Conservation (phyloP, 257 asterid genomes). For the Asclepias syriaca region DNA sequence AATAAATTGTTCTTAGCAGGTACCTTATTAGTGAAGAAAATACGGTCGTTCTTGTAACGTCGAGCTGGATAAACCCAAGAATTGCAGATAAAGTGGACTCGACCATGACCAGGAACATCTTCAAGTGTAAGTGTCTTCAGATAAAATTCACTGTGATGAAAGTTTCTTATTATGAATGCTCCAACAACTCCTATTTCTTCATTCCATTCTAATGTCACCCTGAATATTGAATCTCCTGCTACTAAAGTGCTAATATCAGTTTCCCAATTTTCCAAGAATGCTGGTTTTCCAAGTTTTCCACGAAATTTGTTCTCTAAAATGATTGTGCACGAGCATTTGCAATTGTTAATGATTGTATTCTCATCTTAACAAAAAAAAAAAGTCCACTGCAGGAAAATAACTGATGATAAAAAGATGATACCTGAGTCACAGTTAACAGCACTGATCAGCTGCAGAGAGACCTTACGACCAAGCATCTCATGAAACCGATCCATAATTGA, state of each 20-base stretch:
- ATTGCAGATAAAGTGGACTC: slow-evolving; percentile 27
- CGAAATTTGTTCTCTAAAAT: slow-evolving; percentile 14
- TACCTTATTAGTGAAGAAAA: slow-evolving; percentile 42
- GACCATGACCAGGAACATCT: slow-evolving; percentile 26
- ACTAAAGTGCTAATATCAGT: slow-evolving; percentile 1
- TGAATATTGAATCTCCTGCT: slow-evolving; percentile 28
- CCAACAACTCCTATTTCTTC: slow-evolving; percentile 33
- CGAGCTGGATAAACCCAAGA: slow-evolving; percentile 37
- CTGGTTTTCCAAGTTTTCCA: slow-evolving; percentile 28
- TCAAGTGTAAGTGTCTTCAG: slow-evolving; percentile 35
- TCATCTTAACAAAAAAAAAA: too few relatives aligned
- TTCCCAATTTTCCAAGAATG: slow-evolving; percentile 31
- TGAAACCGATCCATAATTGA: slow-evolving; percentile 50
- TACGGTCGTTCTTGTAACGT: slow-evolving; percentile 24
- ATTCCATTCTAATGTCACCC: slow-evolving; percentile 25
- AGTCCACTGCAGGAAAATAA: neutral
- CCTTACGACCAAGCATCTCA: slow-evolving; percentile 56
- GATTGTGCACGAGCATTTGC: too few relatives aligned
- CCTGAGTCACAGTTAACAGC: slow-evolving; percentile 39
- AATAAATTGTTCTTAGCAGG: neutral
- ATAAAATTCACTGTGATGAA: slow-evolving; percentile 29
- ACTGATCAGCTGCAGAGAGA: slow-evolving; percentile 65
- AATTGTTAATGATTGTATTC: too few relatives aligned
- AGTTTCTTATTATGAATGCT: slow-evolving; percentile 29
- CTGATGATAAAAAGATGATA: slow-evolving; percentile 12